phyloP scores from a whole-genome alignment of 1,139 yeast species.

The Suhomyces ambrosiae region DNA sequence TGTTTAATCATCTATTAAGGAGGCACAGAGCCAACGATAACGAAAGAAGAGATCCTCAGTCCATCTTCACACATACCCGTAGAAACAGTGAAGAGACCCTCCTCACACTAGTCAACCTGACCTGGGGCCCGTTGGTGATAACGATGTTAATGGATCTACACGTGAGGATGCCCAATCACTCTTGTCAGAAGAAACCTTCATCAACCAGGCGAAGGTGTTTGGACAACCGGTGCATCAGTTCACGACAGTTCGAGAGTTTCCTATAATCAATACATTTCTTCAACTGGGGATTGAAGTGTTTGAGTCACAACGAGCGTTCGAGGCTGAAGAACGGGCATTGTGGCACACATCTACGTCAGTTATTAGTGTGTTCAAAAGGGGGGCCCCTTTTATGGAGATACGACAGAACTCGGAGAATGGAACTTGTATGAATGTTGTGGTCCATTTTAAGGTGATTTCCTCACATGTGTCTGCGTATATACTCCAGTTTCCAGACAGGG shows the following conservation, averaged over 20 bases:
- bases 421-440: no score
- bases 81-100: slow-evolving; percentile 19
- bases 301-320: slow-evolving; percentile 22
- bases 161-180: slow-evolving; percentile 13
- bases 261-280: slow-evolving; percentile 32
- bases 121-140: no score
- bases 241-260: slow-evolving; percentile 26
- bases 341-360: slow-evolving; percentile 32
- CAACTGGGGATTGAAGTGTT: slow-evolving; percentile 34
- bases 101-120: slow-evolving; percentile 17
- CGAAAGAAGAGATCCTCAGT: no score
- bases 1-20: slow-evolving; percentile 8
- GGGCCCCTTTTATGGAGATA: slow-evolving; percentile 38
- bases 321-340: slow-evolving; percentile 8
- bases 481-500: slow-evolving; percentile 26
- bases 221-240: slow-evolving; percentile 24
- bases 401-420: slow-evolving; percentile 12
- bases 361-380: slow-evolving; percentile 34
- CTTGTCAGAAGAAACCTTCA: slow-evolving; percentile 35
- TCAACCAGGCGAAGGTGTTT: slow-evolving; percentile 26
- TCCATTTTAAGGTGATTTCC: slow-evolving; percentile 35
- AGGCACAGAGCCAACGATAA: slow-evolving; percentile 8
- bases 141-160: no score
- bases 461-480: slow-evolving; percentile 40
- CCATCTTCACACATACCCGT: not conserved